phyloP scores from a whole-genome alignment of 73 alveolate genomes.

The Vitrella brassicaformis region DNA sequence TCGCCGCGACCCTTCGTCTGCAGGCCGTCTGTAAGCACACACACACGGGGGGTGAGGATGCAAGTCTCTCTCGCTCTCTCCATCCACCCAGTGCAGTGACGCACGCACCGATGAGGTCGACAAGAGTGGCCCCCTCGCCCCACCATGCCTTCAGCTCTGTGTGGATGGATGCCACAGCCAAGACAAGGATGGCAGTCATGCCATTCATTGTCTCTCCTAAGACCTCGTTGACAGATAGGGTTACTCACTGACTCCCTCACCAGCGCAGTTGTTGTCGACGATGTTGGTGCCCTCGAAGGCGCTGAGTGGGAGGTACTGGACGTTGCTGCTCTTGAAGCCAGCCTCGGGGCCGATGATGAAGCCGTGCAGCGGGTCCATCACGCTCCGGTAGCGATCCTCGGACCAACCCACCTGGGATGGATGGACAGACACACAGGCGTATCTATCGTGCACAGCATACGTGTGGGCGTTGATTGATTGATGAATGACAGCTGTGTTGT shows the following conservation, averaged over 20 bases:
- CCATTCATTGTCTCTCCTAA: too few relatives aligned
- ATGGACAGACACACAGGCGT: background rate
- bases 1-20: background rate
- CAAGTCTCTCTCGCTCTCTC: too few relatives aligned
- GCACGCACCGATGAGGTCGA: too few relatives aligned
- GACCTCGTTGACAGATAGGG: too few relatives aligned
- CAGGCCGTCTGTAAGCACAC: too few relatives aligned
- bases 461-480: background rate
- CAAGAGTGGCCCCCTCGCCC: background rate
- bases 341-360: conserved; percentile 15
- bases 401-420: background rate
- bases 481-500: background rate
- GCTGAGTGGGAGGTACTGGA: background rate
- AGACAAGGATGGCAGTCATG: too few relatives aligned
- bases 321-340: conserved; percentile 5
- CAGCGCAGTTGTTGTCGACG: background rate
- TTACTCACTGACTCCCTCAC: too few relatives aligned
- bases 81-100: too few relatives aligned
- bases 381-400: conserved; percentile 8
- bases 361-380: conserved; percentile 14
- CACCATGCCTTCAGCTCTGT: background rate
- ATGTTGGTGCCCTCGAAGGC: background rate
- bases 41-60: background rate
- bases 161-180: too few relatives aligned
- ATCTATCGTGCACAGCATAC: background rate